Evolutionary conservation across 345 rosid genomes (phyloP), one percentile per base, ranked within the genome.

Genomic region (Lepidium aucheri): DNA sequence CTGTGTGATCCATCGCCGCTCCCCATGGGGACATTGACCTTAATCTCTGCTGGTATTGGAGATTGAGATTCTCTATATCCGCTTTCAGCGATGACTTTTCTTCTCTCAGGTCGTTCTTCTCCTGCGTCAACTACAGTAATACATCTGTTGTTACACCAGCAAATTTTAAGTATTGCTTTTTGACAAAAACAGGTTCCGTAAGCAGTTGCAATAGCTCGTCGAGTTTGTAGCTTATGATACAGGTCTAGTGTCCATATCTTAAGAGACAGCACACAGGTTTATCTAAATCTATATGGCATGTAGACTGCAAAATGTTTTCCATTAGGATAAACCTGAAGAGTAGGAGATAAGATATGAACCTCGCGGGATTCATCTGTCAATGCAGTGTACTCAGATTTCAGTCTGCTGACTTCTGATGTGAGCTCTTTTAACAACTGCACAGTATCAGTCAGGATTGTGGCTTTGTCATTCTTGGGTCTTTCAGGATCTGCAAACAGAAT

Each of bases 381-480:
- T 2, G 83, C 42, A 26, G 81, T 60, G 65, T 83, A 81, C 76
- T 89, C 96, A 15, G 84, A 77, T 78, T 89, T 89, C 16, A 92
- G 86, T 74, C 85, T 86, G 76, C 75, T 77, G 36, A 89, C 91
- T 74, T 92, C 82, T 44, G 93, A 79, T 28, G 95, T 82, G 60
- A 92, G 79, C 69, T 92, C 97, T 78, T 86, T 92, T 74, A 92
- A 57, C 78, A 92, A 60, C 77, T 84, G 98, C 67, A 92, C 45
- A 2, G 97, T 83, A 72, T 92, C 95, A 18, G 87, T 68, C 54
- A 92, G 69, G 73, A 89, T 89, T 7, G 95, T 87, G 18, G 82
- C 95, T 78, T 92, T 92, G 55, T 92, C 98, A 70, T 92, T 84
- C 77, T 81, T 92, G 35, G 98, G 91, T 77, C 97, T 79, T 57